A percentile compares a stretch with the other conserved stretches of the same genome.
Evolutionary conservation across 768 basidiomycete genomes (phyloP).

Genomic region (Pleurotus giganteus): DNA sequence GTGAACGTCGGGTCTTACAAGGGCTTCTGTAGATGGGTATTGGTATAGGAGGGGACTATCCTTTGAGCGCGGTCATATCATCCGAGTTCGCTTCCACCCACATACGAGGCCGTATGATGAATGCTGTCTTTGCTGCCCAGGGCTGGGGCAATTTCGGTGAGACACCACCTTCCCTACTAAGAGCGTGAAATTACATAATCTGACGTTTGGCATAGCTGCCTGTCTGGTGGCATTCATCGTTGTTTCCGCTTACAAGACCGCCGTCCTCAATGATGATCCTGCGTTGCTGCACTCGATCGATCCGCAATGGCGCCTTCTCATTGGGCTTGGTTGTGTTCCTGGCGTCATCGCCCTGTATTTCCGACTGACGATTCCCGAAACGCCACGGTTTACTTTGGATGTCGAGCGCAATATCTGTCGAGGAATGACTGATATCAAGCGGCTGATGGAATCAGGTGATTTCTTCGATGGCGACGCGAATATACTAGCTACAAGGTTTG

Average conservation of each 20-base stretch:
- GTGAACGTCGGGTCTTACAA: neutral
- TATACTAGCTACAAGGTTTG: conserved; percentile 43
- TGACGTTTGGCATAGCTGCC: conserved; percentile 39
- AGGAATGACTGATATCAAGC: conserved; percentile 69
- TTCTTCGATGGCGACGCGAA: conserved; percentile 54
- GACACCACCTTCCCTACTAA: conserved; percentile 17
- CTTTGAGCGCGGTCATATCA: conserved; percentile 80
- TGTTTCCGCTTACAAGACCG: conserved; percentile 62
- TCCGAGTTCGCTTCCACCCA: conserved; percentile 83
- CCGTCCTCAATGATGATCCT: conserved; percentile 40
- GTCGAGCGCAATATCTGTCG: conserved; percentile 80
- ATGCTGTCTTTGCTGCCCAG: conserved; percentile 80
- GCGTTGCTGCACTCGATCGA: conserved; percentile 54
- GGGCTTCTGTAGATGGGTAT: conserved; percentile 56
- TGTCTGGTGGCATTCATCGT: conserved; percentile 64
- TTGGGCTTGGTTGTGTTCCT: conserved; percentile 84
- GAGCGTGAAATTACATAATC: neutral
- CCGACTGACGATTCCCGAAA: conserved; percentile 90
- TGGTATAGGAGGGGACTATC: conserved; percentile 89
- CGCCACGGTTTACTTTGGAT: conserved; percentile 90
- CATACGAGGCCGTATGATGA: conserved; percentile 83
- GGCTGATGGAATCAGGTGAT: conserved; percentile 55
- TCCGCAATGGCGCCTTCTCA: conserved; percentile 80
- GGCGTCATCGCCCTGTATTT: conserved; percentile 82
- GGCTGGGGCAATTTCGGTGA: conserved; percentile 83